These are phyloP conservation scores for Aspergillus nomiae DNA, from an alignment of 2,329 filamentous ascomycete species.

Conservation along the genomic window DNA sequence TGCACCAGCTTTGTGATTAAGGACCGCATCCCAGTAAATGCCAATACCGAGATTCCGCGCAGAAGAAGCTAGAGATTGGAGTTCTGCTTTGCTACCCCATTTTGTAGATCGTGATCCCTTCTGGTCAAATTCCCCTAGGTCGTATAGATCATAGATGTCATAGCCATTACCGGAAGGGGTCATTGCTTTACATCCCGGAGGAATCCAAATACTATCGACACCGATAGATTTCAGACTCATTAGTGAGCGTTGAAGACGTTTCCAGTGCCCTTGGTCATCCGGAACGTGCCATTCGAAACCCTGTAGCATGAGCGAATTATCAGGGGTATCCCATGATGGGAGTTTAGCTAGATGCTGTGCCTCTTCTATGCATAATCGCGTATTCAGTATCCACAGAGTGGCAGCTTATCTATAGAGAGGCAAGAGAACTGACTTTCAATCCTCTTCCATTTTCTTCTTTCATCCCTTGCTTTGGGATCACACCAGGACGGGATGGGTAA, in stretches of 20 bases:
- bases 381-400: constrained; percentile 1
- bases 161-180: constrained; percentile 66
- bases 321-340: constrained; percentile 34
- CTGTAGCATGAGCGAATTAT: constrained; percentile 62
- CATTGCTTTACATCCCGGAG: constrained; percentile 70
- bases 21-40: constrained; percentile 69
- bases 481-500: constrained; percentile 13
- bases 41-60: constrained; percentile 53
- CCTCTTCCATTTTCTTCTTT: constrained; percentile 22
- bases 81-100: constrained; percentile 67
- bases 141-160: constrained; percentile 70
- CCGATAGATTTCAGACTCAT: constrained; percentile 61
- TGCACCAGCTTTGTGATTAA: constrained; percentile 72
- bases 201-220: constrained; percentile 67
- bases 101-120: constrained; percentile 66
- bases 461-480: constrained; percentile 13
- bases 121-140: constrained; percentile 72
- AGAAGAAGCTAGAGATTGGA: constrained; percentile 53
- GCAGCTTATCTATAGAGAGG: not conserved
- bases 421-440: constrained; percentile 24
- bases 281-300: constrained; percentile 74
- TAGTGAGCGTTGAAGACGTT: constrained; percentile 56
- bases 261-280: constrained; percentile 63
- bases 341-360: constrained; percentile 27
- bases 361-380: constrained; percentile 20